These are phyloP conservation scores for Artemisia argyi DNA, from an alignment of 129 eudicot species.

Conservation along the genomic window DNA sequence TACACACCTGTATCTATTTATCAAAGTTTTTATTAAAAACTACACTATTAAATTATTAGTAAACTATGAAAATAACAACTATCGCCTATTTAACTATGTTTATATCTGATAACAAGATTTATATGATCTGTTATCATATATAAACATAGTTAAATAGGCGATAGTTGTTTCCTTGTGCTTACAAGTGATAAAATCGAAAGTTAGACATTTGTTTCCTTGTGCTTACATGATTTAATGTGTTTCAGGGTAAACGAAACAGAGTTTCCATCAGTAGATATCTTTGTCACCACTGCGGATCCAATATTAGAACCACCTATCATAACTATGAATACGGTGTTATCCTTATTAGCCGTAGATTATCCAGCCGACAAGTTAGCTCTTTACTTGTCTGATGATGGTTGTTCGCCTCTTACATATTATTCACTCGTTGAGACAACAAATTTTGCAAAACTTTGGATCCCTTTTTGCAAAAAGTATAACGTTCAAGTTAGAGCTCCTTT, in stretches of 20 bases:
- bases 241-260: constrained; percentile 29
- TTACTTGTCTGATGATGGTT: constrained; percentile 56
- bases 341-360: constrained; percentile 51
- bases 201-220: background rate
- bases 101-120: no score
- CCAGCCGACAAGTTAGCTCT: constrained; percentile 48
- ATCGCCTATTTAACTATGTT: no score
- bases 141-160: no score
- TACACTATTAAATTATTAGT: no score
- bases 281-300: constrained; percentile 54
- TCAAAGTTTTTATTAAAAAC: no score
- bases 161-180: no score
- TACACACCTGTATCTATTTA: no score
- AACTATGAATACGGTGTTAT: constrained; percentile 53
- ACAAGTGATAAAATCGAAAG: no score
- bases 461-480: constrained; percentile 50
- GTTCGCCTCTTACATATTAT: constrained; percentile 40
- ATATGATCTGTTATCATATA: no score
- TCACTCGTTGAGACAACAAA: constrained; percentile 45
- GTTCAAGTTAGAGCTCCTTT: constrained; percentile 52
- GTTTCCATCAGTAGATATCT: constrained; percentile 50
- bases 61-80: no score
- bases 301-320: constrained; percentile 45
- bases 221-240: background rate
- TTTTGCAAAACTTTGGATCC: constrained; percentile 53